Evolutionary conservation across 2,329 filamentous ascomycete genomes (phyloP).

Genomic region (Ceratocystis smalleyi): DNA sequence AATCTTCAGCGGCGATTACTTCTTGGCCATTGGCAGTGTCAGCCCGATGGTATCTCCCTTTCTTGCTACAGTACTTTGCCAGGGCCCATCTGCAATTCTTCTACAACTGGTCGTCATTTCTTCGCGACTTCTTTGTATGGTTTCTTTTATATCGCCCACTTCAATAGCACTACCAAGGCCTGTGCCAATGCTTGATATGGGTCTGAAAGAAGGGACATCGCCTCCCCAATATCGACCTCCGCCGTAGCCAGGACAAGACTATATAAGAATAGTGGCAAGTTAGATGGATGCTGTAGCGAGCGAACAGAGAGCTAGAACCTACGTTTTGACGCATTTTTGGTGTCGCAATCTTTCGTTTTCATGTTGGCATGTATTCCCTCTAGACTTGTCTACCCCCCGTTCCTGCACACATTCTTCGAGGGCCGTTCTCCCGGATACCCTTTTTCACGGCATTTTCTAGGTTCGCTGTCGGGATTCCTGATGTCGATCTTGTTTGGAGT

Average conservation of each 20-base stretch:
- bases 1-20: conserved; percentile 20
- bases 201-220: conserved; percentile 19
- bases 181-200: conserved; percentile 21
- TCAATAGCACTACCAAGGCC: conserved; percentile 19
- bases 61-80: conserved; percentile 18
- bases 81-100: neutral
- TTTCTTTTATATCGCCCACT: conserved; percentile 15
- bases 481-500: neutral
- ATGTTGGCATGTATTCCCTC: neutral
- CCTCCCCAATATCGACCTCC: conserved; percentile 19
- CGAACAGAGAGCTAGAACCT: neutral
- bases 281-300: neutral
- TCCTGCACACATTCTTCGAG: neutral
- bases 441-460: neutral
- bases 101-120: neutral
- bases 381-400: neutral
- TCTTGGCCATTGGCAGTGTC: conserved; percentile 21
- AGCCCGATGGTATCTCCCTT: conserved; percentile 20
- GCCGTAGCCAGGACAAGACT: neutral
- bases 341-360: neutral
- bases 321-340: neutral
- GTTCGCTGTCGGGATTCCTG: neutral
- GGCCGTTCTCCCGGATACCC: neutral
- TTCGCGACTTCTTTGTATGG: neutral
- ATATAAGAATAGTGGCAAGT: neutral